phyloP scores from a whole-genome alignment of 2,329 filamentous ascomycete species.

The Fusarium beomiforme region DNA sequence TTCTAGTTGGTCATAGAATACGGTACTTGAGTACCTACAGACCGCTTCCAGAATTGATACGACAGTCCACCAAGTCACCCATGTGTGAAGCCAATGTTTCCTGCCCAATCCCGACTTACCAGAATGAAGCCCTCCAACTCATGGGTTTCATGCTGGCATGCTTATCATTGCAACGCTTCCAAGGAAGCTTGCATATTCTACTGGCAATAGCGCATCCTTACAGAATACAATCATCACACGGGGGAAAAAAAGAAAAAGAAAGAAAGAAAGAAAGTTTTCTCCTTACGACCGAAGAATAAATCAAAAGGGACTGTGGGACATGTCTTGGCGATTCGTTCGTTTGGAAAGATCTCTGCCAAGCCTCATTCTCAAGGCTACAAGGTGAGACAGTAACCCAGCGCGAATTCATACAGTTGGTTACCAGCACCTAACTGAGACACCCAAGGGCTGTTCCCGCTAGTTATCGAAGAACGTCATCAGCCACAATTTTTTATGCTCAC shows the following conservation, averaged over 20 bases:
- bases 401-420: neutral
- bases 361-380: neutral
- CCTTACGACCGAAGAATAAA: constrained; percentile 11
- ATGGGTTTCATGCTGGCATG: neutral
- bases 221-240: neutral
- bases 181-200: constrained; percentile 6
- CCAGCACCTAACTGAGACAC: neutral
- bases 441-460: neutral
- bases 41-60: constrained; percentile 10
- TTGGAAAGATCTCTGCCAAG: neutral
- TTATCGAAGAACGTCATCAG: constrained; percentile 15
- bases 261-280: neutral
- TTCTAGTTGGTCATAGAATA: neutral
- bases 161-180: constrained; percentile 4
- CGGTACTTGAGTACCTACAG: neutral
- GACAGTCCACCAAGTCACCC: neutral
- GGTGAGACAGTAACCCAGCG: constrained; percentile 2
- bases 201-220: constrained; percentile 1
- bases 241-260: too few relatives aligned
- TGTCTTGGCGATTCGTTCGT: neutral
- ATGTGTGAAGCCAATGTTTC: neutral
- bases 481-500: constrained; percentile 8
- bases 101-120: constrained; percentile 23
- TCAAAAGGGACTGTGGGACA: neutral
- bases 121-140: constrained; percentile 28